Evolutionary conservation across 257 asterid genomes (phyloP), one percentile per base, ranked within the genome.

Genomic region (Solanum corneliomulleri): DNA sequence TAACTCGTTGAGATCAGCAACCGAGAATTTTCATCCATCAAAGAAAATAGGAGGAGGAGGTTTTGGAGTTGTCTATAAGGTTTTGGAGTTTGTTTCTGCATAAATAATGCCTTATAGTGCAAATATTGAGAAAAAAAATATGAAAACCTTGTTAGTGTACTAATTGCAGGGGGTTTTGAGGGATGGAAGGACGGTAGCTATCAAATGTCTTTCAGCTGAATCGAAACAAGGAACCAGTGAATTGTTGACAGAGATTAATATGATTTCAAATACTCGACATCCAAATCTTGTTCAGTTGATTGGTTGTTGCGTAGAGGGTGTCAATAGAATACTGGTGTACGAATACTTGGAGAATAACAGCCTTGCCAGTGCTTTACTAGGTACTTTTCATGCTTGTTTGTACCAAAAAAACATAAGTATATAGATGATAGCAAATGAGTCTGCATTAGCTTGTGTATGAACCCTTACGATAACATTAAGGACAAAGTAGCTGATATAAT

Each of bases 41-140:
- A 95, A 94, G 92, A 94, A 83, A 91, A 92, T 95, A 49, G 99
- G 99, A 72, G 86, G 93, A 83, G 99, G 99, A 44, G 99, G 99
- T 45, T 96, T 90, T 75, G 99, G 99, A 45, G 93, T 92, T 35
- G 99, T 96, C 39, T 89, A 94, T 82, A 93, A 92, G 94, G 99
- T 92, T 42, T 29, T 52, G 11, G 12, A n/a, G 7, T 31, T 60
- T n/a, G 15, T 31, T 60, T 41, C 42, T 11, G 15, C 33, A 11
- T 9, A 25, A 37, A 56, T 45, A 33, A 23, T 62, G 12, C 41
- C 7, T 52, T 52, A 18, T 52, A 52, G 62, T 52, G 23, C 21
- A 82, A 82, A 52, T 33, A 29, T 56, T 35, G 25, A 37, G 37
- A 31, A 5, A 60, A 4, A 33, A 4, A 15, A 58, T 31, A 31